These are phyloP conservation scores for Aegle marmelos DNA, from an alignment of 345 rosid species.

Conservation along the genomic window DNA sequence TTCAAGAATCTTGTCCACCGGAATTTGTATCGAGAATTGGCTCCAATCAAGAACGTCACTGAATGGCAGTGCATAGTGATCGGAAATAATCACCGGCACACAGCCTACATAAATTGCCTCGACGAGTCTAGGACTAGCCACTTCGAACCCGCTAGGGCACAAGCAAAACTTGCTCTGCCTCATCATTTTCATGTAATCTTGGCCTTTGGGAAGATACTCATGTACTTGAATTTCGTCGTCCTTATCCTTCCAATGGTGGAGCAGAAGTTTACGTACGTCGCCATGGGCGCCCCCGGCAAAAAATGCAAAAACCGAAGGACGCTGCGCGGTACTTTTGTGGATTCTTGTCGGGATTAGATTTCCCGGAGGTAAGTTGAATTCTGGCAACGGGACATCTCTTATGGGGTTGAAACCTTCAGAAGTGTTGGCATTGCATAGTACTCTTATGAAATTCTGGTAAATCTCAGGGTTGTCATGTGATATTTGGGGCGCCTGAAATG, in stretches of 20 bases:
- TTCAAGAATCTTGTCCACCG: slow-evolving; percentile 34
- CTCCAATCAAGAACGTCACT: slow-evolving; percentile 66
- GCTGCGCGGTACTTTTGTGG: slow-evolving; percentile 12
- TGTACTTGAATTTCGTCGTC: slow-evolving; percentile 52
- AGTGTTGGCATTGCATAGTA: slow-evolving; percentile 74
- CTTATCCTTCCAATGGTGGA: slow-evolving; percentile 63
- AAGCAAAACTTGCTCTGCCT: slow-evolving; percentile 47
- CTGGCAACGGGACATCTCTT: slow-evolving; percentile 69
- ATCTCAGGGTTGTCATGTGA: slow-evolving; percentile 40
- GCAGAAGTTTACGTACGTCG: slow-evolving; percentile 36
- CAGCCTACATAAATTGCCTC: slow-evolving; percentile 52
- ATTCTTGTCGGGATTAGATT: slow-evolving; percentile 21
- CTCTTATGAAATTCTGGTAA: slow-evolving; percentile 58
- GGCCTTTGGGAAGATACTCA: slow-evolving; percentile 36
- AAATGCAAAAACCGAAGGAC: slow-evolving; percentile 56
- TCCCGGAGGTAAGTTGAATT: slow-evolving; percentile 27
- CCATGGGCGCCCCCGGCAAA: slow-evolving; percentile 74
- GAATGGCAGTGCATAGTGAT: slow-evolving; percentile 46
- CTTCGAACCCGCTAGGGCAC: slow-evolving; percentile 71
- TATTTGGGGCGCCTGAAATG: slow-evolving; percentile 58
- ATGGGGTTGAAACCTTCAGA: slow-evolving; percentile 60
- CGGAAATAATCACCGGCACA: slow-evolving; percentile 55
- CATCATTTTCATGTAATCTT: slow-evolving; percentile 43
- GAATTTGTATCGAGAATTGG: slow-evolving; percentile 39
- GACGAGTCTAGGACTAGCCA: slow-evolving; percentile 62